Evolutionary conservation across 768 basidiomycete species (phyloP), one percentile per base, ranked within the genome.

Genomic region (Boletus sp.): DNA sequence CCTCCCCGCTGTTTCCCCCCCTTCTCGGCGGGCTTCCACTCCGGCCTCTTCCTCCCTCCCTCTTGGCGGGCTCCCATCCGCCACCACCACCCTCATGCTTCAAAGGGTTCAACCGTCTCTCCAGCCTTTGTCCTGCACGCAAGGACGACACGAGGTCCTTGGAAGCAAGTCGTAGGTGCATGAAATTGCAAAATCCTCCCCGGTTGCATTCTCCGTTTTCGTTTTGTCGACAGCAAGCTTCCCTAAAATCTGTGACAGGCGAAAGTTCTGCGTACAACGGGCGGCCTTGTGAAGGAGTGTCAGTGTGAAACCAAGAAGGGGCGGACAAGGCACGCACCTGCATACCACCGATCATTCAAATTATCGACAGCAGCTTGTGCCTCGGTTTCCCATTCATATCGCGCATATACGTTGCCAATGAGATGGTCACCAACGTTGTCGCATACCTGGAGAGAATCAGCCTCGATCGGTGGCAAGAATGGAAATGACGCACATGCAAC

Each of bases 371-470:
- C 96, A 30, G 86, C 77, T 65, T 93, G 89, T 9, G 96, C 96
- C 69, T 99, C 96, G 0, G 94, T 94, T 73, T 99, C 96, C 94
- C 93, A 97, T 66, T 99, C 96, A 66, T 91, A 99, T 23, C 96
- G 84, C 5, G 95, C 96, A 68, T 99, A 99, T 2, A 99, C 96
- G 64, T 98, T 97, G 23, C 95, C 95, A 64, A 96, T 92, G 25
- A 98, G 78, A 68, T 99, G 96, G 68, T 98, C 97, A n/a, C 97
- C 97, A 33, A 99, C 95, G 67, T 99, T 99, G 75, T 99, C 96
- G 67, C 96, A 99, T 13, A 99, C 88, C 88, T 90, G 40, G 8
- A 17, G 3, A 39, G 25, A 39, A 10, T 59, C 34, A 57, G 48
- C 9, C 15, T 50, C 23, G 17, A 34, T 35, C 2, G 5, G 47